Evolutionary conservation across 768 basidiomycete genomes (phyloP), one percentile per base, ranked within the genome.

Genomic region (Panaeolus papilionaceus): DNA sequence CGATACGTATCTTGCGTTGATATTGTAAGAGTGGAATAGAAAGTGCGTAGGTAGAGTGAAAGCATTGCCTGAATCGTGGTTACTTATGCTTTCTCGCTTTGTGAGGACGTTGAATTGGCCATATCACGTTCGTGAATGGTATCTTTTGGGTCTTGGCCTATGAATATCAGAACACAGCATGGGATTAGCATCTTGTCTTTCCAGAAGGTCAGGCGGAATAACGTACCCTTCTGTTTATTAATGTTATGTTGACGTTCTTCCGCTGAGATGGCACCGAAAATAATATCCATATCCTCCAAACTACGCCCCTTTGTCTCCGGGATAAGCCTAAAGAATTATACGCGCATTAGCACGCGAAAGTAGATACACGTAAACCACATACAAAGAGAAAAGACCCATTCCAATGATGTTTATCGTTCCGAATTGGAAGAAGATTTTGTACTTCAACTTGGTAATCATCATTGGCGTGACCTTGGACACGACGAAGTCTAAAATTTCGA

Each of bases 351-450:
- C 9, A 10, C 16, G 7, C 23, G 2, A 1, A 1, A 7, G 20
- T 1, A 49, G 1, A 23, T 26, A 49, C n/a, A 23, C 40, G 45
- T 16, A 58, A n/a, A 18, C 11, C 76, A 68, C 85, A 71, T 68
- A 92, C 89, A 90, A 74, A 0, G 91, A 80, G 76, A 94, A 93
- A 16, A 82, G 74, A 37, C 80, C 88, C 89, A 92, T 90, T 20
- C 85, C 92, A 38, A 81, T 86, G 47, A 93, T 81, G 77, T 94
- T 92, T 76, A 94, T 85, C 28, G 91, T 81, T 1, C 81, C 92
- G 74, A 93, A 93, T 84, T 92, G 86, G 72, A 93, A 77, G 81
- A 93, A 93, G 63, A 93, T 80, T 78, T 93, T 92, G 78, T 85
- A 93, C 0, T 89, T 89, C 9, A 93, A 78, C 65, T 83, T 78